Conservation (phyloP, 345 rosid genomes). For the Dipteronia sinensis region DNA sequence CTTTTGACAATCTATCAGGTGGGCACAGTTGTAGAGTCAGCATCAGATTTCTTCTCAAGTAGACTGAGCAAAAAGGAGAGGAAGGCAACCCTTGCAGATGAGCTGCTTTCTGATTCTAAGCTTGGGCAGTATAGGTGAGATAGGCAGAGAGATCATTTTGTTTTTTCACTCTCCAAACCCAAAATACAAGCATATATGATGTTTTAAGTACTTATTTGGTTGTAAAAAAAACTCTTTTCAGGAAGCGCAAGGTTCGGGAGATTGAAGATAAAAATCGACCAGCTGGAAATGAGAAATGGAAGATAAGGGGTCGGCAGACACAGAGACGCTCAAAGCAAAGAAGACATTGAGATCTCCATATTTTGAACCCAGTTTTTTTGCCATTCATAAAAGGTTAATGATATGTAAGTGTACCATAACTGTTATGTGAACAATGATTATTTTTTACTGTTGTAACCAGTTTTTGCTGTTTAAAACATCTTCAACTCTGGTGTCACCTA, state of each 20-base stretch:
- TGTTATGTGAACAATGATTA: neutral
- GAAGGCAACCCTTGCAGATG: slow-evolving; percentile 78
- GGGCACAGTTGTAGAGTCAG: slow-evolving; percentile 77
- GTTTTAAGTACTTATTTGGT: neutral
- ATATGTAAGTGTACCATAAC: too few species aligned
- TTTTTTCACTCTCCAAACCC: neutral
- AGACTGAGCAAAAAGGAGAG: slow-evolving; percentile 88
- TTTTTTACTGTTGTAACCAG: neutral
- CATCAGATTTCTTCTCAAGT: slow-evolving; percentile 57
- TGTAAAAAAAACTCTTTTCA: slow-evolving; percentile 22
- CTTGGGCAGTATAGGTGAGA: slow-evolving; percentile 65
- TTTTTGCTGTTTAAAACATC: neutral
- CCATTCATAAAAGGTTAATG: neutral
- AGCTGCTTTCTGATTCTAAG: slow-evolving; percentile 64
- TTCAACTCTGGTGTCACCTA: neutral
- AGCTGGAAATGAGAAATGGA: slow-evolving; percentile 76
- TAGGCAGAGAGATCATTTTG: neutral
- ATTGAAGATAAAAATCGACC: slow-evolving; percentile 68
- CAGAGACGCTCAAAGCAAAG: slow-evolving; percentile 59
- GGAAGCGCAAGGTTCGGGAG: slow-evolving; percentile 89
- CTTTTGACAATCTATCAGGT: slow-evolving; percentile 47
- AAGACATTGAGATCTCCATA: slow-evolving; percentile 43
- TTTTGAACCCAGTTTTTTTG: neutral
- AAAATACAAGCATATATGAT: neutral
- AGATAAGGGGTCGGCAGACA: slow-evolving; percentile 59